Evolutionary conservation across 2,329 filamentous ascomycete species (phyloP), one percentile per base, ranked within the genome.

Genomic region (Zymoseptoria passerinii): DNA sequence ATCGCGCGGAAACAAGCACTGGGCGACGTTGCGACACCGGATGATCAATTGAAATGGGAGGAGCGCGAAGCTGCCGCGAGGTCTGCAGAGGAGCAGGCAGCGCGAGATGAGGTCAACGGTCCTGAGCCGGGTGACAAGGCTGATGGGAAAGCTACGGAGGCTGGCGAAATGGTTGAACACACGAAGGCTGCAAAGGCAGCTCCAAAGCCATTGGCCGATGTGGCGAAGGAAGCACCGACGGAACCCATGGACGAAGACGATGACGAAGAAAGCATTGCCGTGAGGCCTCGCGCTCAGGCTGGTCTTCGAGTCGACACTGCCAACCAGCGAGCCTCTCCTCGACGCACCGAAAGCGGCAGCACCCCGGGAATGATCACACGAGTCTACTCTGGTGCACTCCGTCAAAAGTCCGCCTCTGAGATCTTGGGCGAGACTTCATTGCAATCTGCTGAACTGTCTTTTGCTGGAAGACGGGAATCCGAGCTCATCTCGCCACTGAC

Each of bases 331-430:
- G 23, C 50, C n/a, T 52, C 58, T n/a, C 54, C 57, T 13, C 53
- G 58, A 19, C 51, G 50, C n/a, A 53, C 54, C 18, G 56, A 59
- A 50, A 55, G 44, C 55, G 58, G 27, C 23, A 54, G 52, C 9
- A 57, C 50, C 44, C 35, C 60, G 23, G 54, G 57, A 29, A 87
- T 87, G 75, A 86, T 84, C 9, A 89, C 86, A 1, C 76, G 86
- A 65, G 84, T 88, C 20, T 84, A 85, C 2, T 88, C 87, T 8
- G 87, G 86, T 49, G 83, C 85, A 2, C 83, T 89, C 65, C 80
- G 83, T 61, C 83, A 87, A 55, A 90, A 89, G 68, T 88, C 86
- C 4, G 85, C 89, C 4, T 86, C 83, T 18, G 87, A 90, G 70
- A 88, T 89, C 49, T 76, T 89, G 5, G 85, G 83, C 55, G 84